A percentile compares a stretch with the other conserved stretches of the same genome.
phyloP scores from a whole-genome alignment of 140 eudicot genomes.

The Flaveria floridana region DNA sequence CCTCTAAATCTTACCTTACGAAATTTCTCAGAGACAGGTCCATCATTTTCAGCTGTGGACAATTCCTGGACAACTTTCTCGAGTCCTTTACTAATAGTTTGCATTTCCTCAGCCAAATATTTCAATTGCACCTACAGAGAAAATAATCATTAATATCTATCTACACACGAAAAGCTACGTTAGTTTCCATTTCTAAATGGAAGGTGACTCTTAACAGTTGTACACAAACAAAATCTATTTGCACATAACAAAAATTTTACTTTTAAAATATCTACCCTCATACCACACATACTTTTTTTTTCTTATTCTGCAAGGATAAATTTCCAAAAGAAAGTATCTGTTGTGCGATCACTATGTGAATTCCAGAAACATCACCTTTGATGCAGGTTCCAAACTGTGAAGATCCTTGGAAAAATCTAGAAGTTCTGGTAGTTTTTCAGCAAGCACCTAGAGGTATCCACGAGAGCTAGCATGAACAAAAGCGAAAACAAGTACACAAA shows the following conservation, averaged over 20 bases:
- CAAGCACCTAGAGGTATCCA: constrained; percentile 54
- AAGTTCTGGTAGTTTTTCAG: constrained; percentile 84
- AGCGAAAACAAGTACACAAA: constrained; percentile 28
- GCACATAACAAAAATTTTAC: neutral
- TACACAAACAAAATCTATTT: neutral
- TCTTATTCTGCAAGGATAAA: neutral
- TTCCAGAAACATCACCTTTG: constrained; percentile 52
- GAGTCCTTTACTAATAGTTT: constrained; percentile 93
- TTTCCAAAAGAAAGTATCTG: neutral
- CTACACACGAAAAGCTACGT: neutral
- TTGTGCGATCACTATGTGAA: constrained; percentile 19
- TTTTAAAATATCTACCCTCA: neutral
- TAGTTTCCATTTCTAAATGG: neutral
- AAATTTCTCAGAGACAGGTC: constrained; percentile 72
- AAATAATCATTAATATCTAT: constrained; percentile 14
- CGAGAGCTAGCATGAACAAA: constrained; percentile 36
- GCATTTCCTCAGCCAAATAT: constrained; percentile 97
- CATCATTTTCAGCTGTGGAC: constrained; percentile 75
- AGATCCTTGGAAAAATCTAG: constrained; percentile 87
- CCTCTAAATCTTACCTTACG: constrained; percentile 50
- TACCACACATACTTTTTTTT: neutral
- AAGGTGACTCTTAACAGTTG: neutral
- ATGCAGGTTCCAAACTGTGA: constrained; percentile 78
- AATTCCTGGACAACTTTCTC: constrained; percentile 98
- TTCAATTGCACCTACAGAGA: constrained; percentile 68